phyloP scores from a whole-genome alignment of 805 yeast species.

The Starmerella sirachaensis region DNA sequence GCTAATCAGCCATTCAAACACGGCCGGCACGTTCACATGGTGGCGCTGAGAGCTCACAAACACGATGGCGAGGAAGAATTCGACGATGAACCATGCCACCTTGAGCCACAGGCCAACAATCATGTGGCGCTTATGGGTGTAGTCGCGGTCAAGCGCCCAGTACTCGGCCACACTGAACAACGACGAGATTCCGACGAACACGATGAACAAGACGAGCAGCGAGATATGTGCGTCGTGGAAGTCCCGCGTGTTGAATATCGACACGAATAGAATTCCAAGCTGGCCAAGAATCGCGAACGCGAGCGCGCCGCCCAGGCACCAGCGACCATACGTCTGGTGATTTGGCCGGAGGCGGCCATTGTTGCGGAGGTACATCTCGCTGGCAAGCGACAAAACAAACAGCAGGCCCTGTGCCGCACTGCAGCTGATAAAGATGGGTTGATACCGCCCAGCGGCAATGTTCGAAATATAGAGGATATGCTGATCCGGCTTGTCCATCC shows the following conservation, averaged over 20 bases:
- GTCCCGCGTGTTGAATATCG: slow-evolving; percentile 55
- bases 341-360: slow-evolving; percentile 45
- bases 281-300: slow-evolving; percentile 47
- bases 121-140: slow-evolving; percentile 26
- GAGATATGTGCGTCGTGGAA: slow-evolving; percentile 44
- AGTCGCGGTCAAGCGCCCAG: slow-evolving; percentile 36
- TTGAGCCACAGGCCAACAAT: slow-evolving; percentile 38
- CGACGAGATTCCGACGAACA: slow-evolving; percentile 45
- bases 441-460: slow-evolving; percentile 75
- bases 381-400: slow-evolving; percentile 48
- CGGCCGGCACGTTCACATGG: slow-evolving; percentile 40
- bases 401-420: slow-evolving; percentile 67
- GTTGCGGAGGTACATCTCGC: slow-evolving; percentile 53
- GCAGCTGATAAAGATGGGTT: slow-evolving; percentile 73
- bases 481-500: slow-evolving; percentile 34
- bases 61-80: slow-evolving; percentile 54
- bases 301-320: slow-evolving; percentile 35
- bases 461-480: slow-evolving; percentile 63
- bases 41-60: slow-evolving; percentile 35
- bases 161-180: slow-evolving; percentile 37
- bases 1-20: slow-evolving; percentile 78
- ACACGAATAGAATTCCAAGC: slow-evolving; percentile 58
- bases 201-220: slow-evolving; percentile 65
- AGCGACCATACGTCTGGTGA: slow-evolving; percentile 34
- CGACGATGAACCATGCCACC: slow-evolving; percentile 50